A percentile compares a stretch with the other conserved stretches of the same genome.
phyloP scores from a whole-genome alignment of 2,329 filamentous ascomycete species.

The Paecilomyces dactylethromorphus region DNA sequence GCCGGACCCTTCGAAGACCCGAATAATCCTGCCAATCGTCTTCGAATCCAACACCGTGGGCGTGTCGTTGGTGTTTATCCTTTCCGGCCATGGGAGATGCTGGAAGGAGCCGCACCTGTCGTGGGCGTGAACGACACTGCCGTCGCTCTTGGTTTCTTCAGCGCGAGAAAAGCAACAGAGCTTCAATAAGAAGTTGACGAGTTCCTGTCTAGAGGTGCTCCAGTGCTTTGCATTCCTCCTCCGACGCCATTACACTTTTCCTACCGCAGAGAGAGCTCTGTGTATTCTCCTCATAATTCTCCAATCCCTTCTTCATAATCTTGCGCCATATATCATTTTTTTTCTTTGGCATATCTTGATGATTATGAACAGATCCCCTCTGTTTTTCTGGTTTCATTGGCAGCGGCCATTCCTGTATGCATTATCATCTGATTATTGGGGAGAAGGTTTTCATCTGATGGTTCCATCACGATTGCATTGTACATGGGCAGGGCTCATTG shows the following conservation, averaged over 20 bases:
- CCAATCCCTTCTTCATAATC: not conserved
- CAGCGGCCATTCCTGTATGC: not conserved
- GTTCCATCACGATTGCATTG: not conserved
- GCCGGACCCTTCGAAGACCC: constrained; percentile 17
- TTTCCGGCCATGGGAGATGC: constrained; percentile 37
- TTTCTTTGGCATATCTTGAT: not conserved
- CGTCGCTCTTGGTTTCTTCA: constrained; percentile 36
- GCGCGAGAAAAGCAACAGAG: constrained; percentile 28
- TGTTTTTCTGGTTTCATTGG: not conserved
- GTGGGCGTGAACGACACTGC: constrained; percentile 40
- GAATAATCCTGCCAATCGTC: constrained; percentile 20
- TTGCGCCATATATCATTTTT: not conserved
- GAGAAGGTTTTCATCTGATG: not conserved
- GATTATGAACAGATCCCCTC: not conserved
- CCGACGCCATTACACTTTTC: not conserved
- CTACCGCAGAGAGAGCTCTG: not conserved
- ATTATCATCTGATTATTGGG: not conserved
- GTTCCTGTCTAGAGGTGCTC: not conserved
- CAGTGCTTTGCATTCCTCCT: not conserved
- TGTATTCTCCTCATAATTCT: not conserved
- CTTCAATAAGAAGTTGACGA: not conserved
- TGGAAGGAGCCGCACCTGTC: constrained; percentile 39
- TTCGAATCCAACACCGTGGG: constrained; percentile 32
- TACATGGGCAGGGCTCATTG: not conserved
- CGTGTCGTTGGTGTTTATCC: constrained; percentile 28